Percentiles rank a stretch among this genome's conserved stretches.
phyloP scores from a whole-genome alignment of 495 filamentous ascomycete genomes.

The Collariella sp. region DNA sequence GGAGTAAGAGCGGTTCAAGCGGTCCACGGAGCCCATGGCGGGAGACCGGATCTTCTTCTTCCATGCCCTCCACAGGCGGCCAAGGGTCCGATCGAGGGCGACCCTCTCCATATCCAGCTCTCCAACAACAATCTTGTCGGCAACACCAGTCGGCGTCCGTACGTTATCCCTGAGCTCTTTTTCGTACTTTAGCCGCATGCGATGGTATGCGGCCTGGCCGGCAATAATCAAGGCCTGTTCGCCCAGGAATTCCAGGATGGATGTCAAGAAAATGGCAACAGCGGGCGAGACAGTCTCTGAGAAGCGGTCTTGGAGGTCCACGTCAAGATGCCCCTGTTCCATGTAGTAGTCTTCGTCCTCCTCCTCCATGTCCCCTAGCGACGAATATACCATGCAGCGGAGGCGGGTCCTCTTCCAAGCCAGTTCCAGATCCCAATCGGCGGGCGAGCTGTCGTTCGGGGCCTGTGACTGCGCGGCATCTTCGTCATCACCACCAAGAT shows the following conservation, averaged over 20 bases:
- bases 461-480: slow-evolving; percentile 50
- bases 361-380: slow-evolving; percentile 93
- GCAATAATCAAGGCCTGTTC: slow-evolving; percentile 81
- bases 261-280: slow-evolving; percentile 91
- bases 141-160: slow-evolving; percentile 31
- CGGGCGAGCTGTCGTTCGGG: slow-evolving; percentile 41
- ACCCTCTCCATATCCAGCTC: slow-evolving; percentile 90
- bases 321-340: slow-evolving; percentile 57
- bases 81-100: slow-evolving; percentile 77
- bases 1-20: slow-evolving; percentile 32
- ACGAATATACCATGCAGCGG: slow-evolving; percentile 96
- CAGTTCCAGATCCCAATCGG: slow-evolving; percentile 74
- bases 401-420: slow-evolving; percentile 88
- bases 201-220: slow-evolving; percentile 77
- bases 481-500: slow-evolving; percentile 71
- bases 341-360: slow-evolving; percentile 88
- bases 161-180: slow-evolving; percentile 43
- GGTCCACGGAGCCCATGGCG: slow-evolving; percentile 22
- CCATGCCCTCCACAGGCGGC: slow-evolving; percentile 91
- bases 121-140: slow-evolving; percentile 68
- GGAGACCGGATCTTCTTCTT: slow-evolving; percentile 66
- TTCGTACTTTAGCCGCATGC: slow-evolving; percentile 47
- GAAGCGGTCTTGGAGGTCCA: slow-evolving; percentile 44
- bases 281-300: slow-evolving; percentile 75
- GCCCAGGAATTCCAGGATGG: slow-evolving; percentile 87